A percentile compares a stretch with the other conserved stretches of the same genome.
Conservation (phyloP, 768 basidiomycete genomes). For the Lactarius quietus region DNA sequence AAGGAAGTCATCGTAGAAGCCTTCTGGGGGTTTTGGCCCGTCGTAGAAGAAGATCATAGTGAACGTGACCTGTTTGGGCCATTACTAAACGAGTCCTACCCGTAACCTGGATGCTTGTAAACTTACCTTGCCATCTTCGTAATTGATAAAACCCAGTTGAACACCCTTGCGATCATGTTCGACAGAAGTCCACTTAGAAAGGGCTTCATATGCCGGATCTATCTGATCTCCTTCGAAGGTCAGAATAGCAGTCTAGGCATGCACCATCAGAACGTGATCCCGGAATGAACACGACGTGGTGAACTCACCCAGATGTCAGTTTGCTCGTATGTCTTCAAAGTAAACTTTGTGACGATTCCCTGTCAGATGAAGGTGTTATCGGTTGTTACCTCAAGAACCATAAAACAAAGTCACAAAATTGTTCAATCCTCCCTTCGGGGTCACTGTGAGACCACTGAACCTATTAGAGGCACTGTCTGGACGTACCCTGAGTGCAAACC, state of each 20-base stretch:
- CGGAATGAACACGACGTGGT: neutral
- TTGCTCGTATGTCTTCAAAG: conserved; percentile 1
- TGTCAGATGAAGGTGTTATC: neutral
- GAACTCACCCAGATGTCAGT: neutral
- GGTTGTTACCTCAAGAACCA: neutral
- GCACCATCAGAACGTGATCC: neutral
- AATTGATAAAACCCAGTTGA: neutral
- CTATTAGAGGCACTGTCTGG: too few relatives aligned
- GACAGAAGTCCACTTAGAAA: neutral
- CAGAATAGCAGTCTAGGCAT: neutral
- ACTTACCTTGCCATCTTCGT: conserved; percentile 9
- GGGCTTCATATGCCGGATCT: neutral
- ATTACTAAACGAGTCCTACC: neutral
- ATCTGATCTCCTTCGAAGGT: neutral
- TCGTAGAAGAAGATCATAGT: conserved; percentile 54
- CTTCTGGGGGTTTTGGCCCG: conserved; percentile 45
- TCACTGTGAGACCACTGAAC: neutral
- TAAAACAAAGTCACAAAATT: neutral
- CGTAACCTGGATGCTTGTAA: conserved; percentile 11
- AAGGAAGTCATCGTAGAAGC: conserved; percentile 51
- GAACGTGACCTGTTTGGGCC: conserved; percentile 49
- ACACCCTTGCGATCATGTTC: neutral
- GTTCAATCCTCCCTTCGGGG: conserved; percentile 5
- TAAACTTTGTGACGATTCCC: conserved; percentile 11
- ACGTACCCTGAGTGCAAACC: neutral